Evolutionary conservation across 176 grass and related monocot species (phyloP), one percentile per base, ranked within the genome.

Genomic region (Miscanthus lutarioriparius): DNA sequence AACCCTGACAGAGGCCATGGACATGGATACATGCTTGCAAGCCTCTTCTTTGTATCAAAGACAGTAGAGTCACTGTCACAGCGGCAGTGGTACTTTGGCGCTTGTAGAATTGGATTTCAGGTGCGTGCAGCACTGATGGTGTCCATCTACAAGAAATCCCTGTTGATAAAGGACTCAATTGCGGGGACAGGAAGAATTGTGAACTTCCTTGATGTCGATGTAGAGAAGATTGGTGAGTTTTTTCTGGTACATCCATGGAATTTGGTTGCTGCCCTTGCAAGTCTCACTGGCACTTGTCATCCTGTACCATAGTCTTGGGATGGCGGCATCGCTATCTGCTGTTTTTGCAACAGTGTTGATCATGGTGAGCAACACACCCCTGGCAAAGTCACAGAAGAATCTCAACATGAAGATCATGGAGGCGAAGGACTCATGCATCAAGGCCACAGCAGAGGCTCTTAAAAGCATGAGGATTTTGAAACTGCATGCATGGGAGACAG

Each of bases 381-480:
- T 97, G 26, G 88, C 88, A 15, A 94, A 78, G 59, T 81, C 74
- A 2, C 95, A 97, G 75, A 61, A 92, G 84, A 92, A 86, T 30
- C 88, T 97, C 58, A 86, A 92, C 26, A 65, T 87, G 19, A 87
- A 92, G 69, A 92, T 97, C 73, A 97, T 97, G 92, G 90, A 97
- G 44, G 92, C 92, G 0, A 97, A 97, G 75, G 95, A 97, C 76
- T 89, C 90, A 10, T 83, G 95, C 38, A 92, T 97, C 26, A 97
- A 97, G 75, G 90, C 90, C 51, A 97, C 92, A 44, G 83, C 92
- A 1, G 95, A 97, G 86, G 90, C 70, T 10, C 30, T 97, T 54
- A 97, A 87, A 72, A 92, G 90, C 72, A 97, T 97, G 88, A 94
- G 90, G 85, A 94, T 97, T 37, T 91, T 97, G 78, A 97, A 97